Evolutionary conservation across 2,329 filamentous ascomycete species (phyloP), one percentile per base, ranked within the genome.

Genomic region (Aspergillus neoniger): DNA sequence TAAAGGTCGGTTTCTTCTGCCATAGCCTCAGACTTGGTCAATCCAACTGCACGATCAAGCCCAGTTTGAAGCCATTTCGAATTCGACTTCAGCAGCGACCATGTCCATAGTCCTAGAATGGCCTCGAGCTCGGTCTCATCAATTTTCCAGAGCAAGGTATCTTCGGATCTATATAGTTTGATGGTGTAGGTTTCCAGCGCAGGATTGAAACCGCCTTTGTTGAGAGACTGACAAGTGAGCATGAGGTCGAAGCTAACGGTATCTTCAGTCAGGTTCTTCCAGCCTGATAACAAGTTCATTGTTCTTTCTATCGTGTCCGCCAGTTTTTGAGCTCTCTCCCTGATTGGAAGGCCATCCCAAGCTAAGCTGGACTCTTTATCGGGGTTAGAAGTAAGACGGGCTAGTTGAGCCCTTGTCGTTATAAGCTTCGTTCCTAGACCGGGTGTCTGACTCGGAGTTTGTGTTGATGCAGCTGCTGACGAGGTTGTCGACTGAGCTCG

Each of bases 61-160:
- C 57, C 60, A 2, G 50, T 50, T 1, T 59, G 54, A 0, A 55
- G 51, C 66, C 66, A 69, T 2, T 63, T 54, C 8, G 64, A 5
- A 17, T 69, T 50, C 0, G 65, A 65, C 17, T 67, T 69, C 14
- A 68, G 57, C 1, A 76, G 28, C 0, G 72, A 76, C 69, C 70
- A 76, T 0, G 65, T 65, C 70, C 71, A 76, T 12, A 76, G 56
- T 1, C 74, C 73, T 9, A 76, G 38, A 0, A 76, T 60, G 0
- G 74, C 73, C 59, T 76, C 74, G 0, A 76, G 55, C 12, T 74
- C 65, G 15, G 63, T 55, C 9, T 36, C 47, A 17, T 75, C 55
- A 1, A 71, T 32, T 10, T 48, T 63, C 74, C 73, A 76, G 14
- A 61, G 55, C 2, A 69, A 54, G 0, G 65, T 66, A 50, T 71